Evolutionary conservation across 2,329 filamentous ascomycete species (phyloP).

Genomic region (Dactylellina sp.): DNA sequence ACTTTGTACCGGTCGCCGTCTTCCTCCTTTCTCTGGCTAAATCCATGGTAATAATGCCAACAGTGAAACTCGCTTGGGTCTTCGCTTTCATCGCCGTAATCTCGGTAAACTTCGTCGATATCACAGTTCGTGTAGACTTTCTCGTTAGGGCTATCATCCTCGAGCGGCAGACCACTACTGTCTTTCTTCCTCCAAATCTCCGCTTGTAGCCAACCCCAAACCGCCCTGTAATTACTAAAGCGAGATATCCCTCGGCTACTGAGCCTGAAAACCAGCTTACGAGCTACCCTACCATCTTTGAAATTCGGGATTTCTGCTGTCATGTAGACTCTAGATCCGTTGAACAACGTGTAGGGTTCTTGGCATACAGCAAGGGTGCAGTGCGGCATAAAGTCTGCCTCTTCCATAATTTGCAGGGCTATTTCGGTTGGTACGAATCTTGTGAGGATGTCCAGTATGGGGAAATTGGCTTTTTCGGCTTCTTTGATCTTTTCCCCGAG

Average conservation of each 20-base stretch:
- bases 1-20: constrained; percentile 14
- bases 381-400: no score
- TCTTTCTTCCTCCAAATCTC: constrained; percentile 26
- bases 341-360: no score
- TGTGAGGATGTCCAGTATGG: no score
- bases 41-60: constrained; percentile 29
- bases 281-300: constrained; percentile 6
- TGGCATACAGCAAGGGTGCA: no score
- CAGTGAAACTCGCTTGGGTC: constrained; percentile 12
- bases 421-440: no score
- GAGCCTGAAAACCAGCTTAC: constrained; percentile 23
- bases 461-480: no score
- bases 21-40: constrained; percentile 21
- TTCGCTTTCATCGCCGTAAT: constrained; percentile 2
- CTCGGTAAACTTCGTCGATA: no score
- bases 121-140: no score
- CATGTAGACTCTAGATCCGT: constrained; percentile 31
- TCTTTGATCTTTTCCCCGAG: no score
- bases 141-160: no score
- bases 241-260: constrained; percentile 5
- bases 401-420: no score
- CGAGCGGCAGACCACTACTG: no score
- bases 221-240: constrained; percentile 14
- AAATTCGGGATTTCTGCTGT: constrained; percentile 24
- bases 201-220: constrained; percentile 34